Conservation (phyloP, 352 stramenopile species). For the Pythium vanterpoolii region DNA sequence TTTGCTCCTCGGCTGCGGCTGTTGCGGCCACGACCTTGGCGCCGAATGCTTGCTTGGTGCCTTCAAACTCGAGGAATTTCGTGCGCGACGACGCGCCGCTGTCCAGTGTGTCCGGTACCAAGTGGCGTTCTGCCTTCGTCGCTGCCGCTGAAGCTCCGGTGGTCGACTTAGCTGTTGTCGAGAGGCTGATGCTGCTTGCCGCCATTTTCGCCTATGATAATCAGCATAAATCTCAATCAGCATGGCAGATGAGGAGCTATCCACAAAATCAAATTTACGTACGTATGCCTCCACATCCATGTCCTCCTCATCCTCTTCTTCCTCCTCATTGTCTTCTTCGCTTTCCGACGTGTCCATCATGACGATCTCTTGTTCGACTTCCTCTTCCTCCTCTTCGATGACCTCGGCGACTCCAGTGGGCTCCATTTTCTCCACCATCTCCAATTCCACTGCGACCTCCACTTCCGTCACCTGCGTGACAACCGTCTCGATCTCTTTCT, state of each 20-base stretch:
- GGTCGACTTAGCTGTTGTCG: not conserved
- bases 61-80: conserved; percentile 47
- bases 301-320: conserved; percentile 26
- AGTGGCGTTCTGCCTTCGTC: not conserved
- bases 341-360: conserved; percentile 44
- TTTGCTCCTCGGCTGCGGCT: conserved; percentile 44
- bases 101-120: conserved; percentile 40
- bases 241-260: not conserved
- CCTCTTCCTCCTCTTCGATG: conserved; percentile 19
- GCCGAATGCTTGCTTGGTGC: conserved; percentile 30
- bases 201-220: conserved; percentile 25
- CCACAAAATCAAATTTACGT: conserved; percentile 15
- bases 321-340: conserved; percentile 28
- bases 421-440: not conserved
- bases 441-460: not conserved
- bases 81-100: conserved; percentile 56
- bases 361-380: conserved; percentile 45
- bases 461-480: not conserved
- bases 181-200: conserved; percentile 22
- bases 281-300: conserved; percentile 55
- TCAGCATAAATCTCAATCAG: not conserved
- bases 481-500: not conserved
- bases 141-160: not conserved
- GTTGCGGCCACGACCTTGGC: conserved; percentile 40
- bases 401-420: not conserved